A percentile compares a stretch with the other conserved stretches of the same genome.
These are phyloP conservation scores for Venturia asperata DNA, from an alignment of 2,329 filamentous ascomycete species.

Conservation along the genomic window DNA sequence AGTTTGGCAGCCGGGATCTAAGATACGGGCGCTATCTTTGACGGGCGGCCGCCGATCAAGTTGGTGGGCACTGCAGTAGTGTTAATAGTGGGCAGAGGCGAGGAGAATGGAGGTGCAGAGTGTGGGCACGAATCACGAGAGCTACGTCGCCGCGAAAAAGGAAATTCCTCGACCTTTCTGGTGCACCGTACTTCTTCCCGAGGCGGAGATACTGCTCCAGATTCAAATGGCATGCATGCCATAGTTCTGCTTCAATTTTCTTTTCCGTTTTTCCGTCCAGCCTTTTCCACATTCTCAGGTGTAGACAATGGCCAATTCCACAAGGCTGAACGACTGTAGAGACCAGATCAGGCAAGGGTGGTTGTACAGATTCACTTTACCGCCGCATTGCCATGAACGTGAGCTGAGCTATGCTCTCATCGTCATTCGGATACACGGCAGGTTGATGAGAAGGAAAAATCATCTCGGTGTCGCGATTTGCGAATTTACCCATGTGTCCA, in stretches of 20 bases:
- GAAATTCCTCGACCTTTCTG: background rate
- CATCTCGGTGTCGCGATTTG: too few relatives aligned
- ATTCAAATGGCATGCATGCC: background rate
- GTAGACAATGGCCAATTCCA: background rate
- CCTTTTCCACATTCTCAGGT: background rate
- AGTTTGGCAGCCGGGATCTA: background rate
- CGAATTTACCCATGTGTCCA: too few relatives aligned
- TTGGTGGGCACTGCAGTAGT: background rate
- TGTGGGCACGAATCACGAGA: background rate
- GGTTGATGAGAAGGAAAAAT: too few relatives aligned
- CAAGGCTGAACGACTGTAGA: background rate
- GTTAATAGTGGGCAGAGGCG: background rate
- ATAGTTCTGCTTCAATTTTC: background rate
- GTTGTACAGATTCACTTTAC: background rate
- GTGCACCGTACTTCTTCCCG: background rate
- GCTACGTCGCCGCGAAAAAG: background rate
- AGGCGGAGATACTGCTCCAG: too few relatives aligned
- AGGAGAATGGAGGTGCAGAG: background rate
- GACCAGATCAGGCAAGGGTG: background rate
- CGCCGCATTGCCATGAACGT: background rate
- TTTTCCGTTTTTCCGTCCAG: background rate
- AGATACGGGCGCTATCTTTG: background rate
- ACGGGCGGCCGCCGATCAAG: background rate
- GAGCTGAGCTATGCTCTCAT: background rate
- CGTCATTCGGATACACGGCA: background rate